These are phyloP conservation scores for Albizia julibrissin DNA, from an alignment of 306 rosid genomes.

Conservation along the genomic window DNA sequence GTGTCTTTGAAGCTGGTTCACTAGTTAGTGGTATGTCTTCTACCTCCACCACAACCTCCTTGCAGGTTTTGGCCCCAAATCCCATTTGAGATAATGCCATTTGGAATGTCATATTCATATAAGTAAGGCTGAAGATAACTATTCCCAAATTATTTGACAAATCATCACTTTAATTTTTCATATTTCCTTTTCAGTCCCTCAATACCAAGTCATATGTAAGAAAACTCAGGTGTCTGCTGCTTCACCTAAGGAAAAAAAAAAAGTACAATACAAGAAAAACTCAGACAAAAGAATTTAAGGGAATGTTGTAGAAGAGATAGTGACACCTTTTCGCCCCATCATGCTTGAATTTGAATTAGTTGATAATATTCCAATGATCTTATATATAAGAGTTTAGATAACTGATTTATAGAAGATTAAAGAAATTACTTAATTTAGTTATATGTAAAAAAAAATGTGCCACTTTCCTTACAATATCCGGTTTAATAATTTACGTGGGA, in stretches of 20 bases:
- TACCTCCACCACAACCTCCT: background rate
- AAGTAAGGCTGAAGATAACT: background rate
- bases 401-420: too few relatives aligned
- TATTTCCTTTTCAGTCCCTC: background rate
- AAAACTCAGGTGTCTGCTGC: background rate
- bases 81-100: conserved; percentile 16
- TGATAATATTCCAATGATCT: background rate
- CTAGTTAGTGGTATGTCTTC: background rate
- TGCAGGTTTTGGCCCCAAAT: background rate
- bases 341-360: background rate
- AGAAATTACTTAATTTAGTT: too few relatives aligned
- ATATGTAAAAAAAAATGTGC: background rate
- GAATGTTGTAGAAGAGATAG: background rate
- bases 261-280: background rate
- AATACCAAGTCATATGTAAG: background rate
- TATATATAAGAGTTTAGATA: too few relatives aligned
- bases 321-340: background rate
- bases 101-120: background rate
- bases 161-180: background rate
- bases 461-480: too few relatives aligned
- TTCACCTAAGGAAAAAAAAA: background rate
- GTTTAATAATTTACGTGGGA: background rate
- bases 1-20: background rate
- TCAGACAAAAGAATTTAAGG: background rate
- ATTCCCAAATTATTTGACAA: background rate